Conservation (phyloP, 192 early-diverging fungal genomes). For the Phlyctochytrium arcticum region DNA sequence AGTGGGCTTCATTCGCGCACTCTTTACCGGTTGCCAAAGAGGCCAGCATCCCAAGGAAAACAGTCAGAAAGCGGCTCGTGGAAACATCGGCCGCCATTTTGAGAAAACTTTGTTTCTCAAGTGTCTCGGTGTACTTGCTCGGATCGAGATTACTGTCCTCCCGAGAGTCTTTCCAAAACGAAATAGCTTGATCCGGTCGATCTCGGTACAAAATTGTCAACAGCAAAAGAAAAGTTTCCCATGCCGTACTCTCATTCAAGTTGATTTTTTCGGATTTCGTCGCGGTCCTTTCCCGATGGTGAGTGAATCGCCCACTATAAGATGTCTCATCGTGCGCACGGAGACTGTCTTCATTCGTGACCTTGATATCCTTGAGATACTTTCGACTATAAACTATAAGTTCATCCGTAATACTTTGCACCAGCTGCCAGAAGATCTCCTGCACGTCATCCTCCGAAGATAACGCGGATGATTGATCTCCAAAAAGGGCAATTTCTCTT, state of each 20-base stretch:
- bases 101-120: constrained; percentile 44
- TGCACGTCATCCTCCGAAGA: constrained; percentile 4
- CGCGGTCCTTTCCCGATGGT: too few species aligned
- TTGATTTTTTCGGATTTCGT: too few species aligned
- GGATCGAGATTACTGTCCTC: not conserved
- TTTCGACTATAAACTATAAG: constrained; percentile 5
- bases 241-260: too few species aligned
- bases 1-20: constrained; percentile 56
- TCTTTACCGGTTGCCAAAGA: constrained; percentile 74
- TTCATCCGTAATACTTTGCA: constrained; percentile 6
- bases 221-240: constrained; percentile 67
- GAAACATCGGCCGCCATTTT: constrained; percentile 42
- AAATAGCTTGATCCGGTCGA: constrained; percentile 58
- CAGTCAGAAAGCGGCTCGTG: constrained; percentile 28
- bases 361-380: constrained; percentile 20
- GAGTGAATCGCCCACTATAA: not conserved
- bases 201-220: constrained; percentile 72
- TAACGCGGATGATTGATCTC: not conserved
- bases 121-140: not conserved
- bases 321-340: not conserved
- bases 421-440: not conserved
- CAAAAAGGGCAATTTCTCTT: not conserved
- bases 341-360: constrained; percentile 9
- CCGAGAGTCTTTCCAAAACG: constrained; percentile 39
- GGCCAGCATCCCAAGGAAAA: constrained; percentile 78